Percentiles rank a stretch among this genome's conserved stretches.
phyloP scores from a whole-genome alignment of 2,329 filamentous ascomycete genomes.

The Emergomyces pasteurianus region DNA sequence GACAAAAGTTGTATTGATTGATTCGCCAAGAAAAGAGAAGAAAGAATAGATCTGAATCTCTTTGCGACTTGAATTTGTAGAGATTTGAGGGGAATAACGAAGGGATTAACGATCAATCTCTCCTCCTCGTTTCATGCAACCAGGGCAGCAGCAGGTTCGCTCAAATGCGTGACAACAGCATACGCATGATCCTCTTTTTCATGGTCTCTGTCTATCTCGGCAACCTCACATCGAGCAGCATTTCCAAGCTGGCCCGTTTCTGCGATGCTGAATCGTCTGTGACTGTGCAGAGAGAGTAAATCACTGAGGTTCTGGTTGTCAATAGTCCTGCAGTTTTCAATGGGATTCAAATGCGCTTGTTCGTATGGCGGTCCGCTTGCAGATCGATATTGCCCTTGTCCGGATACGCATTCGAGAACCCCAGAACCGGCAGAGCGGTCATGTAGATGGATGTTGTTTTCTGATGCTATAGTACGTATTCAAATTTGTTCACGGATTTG shows the following conservation, averaged over 20 bases:
- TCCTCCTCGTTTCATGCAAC: background rate
- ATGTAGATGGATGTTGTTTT: background rate
- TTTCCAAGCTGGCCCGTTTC: constrained; percentile 8
- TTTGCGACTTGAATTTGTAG: background rate
- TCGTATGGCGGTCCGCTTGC: background rate
- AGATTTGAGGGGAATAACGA: too few relatives aligned
- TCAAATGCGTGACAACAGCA: background rate
- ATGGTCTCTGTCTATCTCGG: background rate
- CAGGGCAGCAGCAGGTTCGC: background rate
- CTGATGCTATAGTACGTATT: background rate
- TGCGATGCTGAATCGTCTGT: constrained; percentile 6
- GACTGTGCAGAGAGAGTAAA: constrained; percentile 5
- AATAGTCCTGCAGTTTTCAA: background rate
- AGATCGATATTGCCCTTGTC: background rate
- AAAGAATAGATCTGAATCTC: too few relatives aligned
- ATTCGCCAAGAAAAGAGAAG: background rate
- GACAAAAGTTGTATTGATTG: background rate
- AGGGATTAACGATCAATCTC: background rate
- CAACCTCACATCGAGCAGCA: background rate
- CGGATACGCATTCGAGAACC: background rate
- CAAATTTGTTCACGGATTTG: background rate
- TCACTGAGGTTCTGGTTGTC: background rate
- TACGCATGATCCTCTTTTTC: background rate
- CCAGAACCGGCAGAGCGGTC: background rate
- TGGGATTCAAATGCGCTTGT: background rate